Percentiles rank a stretch among this genome's conserved stretches.
These are phyloP conservation scores for Discostella stelligera DNA, from an alignment of 352 stramenopile species.

Conservation along the genomic window DNA sequence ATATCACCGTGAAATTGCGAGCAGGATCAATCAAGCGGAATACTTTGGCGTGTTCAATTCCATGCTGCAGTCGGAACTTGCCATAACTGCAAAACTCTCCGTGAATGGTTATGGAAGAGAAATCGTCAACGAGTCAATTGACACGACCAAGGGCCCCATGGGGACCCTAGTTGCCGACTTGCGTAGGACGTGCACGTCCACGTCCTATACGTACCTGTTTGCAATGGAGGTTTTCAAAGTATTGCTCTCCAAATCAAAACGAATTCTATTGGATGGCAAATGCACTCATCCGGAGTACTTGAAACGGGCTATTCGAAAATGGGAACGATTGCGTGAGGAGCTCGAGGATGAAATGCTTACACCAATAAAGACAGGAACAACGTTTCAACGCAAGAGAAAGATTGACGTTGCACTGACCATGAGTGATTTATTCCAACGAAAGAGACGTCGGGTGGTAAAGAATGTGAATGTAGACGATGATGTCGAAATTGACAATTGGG, in stretches of 20 bases:
- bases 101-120: constrained; percentile 57
- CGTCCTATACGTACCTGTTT: constrained; percentile 78
- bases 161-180: constrained; percentile 69
- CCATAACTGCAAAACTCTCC: constrained; percentile 57
- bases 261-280: constrained; percentile 27
- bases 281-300: constrained; percentile 12
- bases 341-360: constrained; percentile 73
- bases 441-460: constrained; percentile 47
- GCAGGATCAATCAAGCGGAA: constrained; percentile 78
- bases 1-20: constrained; percentile 77
- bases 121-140: constrained; percentile 44
- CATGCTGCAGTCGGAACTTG: constrained; percentile 72
- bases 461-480: constrained; percentile 1
- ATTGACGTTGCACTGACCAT: constrained; percentile 76
- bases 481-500: background rate
- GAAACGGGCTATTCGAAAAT: constrained; percentile 62
- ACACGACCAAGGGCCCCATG: constrained; percentile 39
- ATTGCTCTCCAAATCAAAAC: constrained; percentile 33
- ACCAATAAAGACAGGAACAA: constrained; percentile 45
- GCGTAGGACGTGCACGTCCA: constrained; percentile 71
- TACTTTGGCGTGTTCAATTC: constrained; percentile 79
- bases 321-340: constrained; percentile 70
- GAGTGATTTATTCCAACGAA: constrained; percentile 69
- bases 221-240: constrained; percentile 54
- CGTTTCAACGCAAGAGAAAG: constrained; percentile 71